phyloP scores from a whole-genome alignment of 2,329 filamentous ascomycete genomes.

The Colletotrichum nymphaeae region DNA sequence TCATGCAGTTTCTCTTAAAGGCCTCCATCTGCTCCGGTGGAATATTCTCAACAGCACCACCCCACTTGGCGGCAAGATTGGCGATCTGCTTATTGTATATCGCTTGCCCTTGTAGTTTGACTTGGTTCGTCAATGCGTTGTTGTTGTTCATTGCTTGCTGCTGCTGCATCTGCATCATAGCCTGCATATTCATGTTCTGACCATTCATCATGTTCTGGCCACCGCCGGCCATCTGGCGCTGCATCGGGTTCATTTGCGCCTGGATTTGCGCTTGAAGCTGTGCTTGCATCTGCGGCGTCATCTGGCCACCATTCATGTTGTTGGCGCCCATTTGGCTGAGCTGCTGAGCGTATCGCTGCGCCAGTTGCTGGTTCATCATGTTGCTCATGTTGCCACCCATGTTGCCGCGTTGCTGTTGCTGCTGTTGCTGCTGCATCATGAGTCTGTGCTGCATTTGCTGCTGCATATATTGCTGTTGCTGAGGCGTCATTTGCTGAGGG shows the following conservation, averaged over 20 bases:
- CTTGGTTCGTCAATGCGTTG: conserved; percentile 41
- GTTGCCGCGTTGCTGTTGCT: conserved; percentile 47
- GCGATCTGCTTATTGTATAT: conserved; percentile 55
- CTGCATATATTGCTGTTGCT: conserved; percentile 32
- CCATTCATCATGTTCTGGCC: conserved; percentile 55
- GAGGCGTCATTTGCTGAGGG: conserved; percentile 41
- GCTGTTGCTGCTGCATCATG: conserved; percentile 42
- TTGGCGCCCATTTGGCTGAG: conserved; percentile 54
- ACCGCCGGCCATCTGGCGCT: conserved; percentile 46
- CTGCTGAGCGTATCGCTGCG: conserved; percentile 56
- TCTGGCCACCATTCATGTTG: conserved; percentile 44
- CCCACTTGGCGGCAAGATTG: conserved; percentile 49
- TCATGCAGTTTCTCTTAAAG: conserved; percentile 55
- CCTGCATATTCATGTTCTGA: conserved; percentile 51
- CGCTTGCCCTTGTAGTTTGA: conserved; percentile 48
- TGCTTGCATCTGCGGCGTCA: conserved; percentile 52
- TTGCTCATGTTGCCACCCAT: conserved; percentile 47
- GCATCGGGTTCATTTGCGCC: conserved; percentile 53
- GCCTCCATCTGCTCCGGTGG: conserved; percentile 57
- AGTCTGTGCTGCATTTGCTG: conserved; percentile 40
- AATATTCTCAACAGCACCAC: conserved; percentile 54
- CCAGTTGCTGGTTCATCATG: conserved; percentile 55
- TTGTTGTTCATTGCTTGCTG: conserved; percentile 49
- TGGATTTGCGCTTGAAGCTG: conserved; percentile 42
- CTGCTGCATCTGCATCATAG: conserved; percentile 50